Evolutionary conservation across 805 yeast genomes (phyloP), one percentile per base, ranked within the genome.

Genomic region (Spathaspora passalidarum): DNA sequence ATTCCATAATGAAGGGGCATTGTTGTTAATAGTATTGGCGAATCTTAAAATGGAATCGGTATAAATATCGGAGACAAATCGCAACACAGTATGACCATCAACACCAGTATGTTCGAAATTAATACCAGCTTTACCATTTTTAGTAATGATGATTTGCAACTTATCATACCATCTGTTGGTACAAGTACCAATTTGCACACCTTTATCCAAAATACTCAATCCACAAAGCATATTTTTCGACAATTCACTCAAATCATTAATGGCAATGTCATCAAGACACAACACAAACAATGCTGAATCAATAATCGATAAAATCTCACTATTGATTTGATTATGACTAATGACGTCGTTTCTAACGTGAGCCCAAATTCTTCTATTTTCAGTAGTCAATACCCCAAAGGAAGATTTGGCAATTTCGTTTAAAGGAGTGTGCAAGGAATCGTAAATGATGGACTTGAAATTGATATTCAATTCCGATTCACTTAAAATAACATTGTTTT

Each of bases 141-240:
- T 81, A 4, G 96, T 88, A 45, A 90, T 80, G 44, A 90, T 90
- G 53, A 90, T 76, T 65, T 90, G 97, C 52, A 90, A 68, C 66
- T 90, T 90, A 66, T 90, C 97, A 62, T 89, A 90, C 97, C 96
- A 90, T 62, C 97, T 73, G 65, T 90, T 90, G 26, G 96, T 86
- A 67, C 97, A 89, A 4, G 97, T 88, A 48, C 97, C 97, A 26
- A 86, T 84, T 68, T 90, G 97, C 42, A 89, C 82, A 55, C 96
- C 96, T 54, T 86, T 80, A 50, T 87, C 88, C 34, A 90, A 70
- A 32, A 76, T 78, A 10, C 89, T 82, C 48, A 86, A 79, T 5
- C 97, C 97, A 63, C 97, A 90, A 37, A 90, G 76, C 84, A 88
- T 85, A 60, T 90, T 89, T 60, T 85, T 84, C 13, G 94, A 80